phyloP scores from a whole-genome alignment of 2,329 filamentous ascomycete genomes.

The Penicillium sp. region DNA sequence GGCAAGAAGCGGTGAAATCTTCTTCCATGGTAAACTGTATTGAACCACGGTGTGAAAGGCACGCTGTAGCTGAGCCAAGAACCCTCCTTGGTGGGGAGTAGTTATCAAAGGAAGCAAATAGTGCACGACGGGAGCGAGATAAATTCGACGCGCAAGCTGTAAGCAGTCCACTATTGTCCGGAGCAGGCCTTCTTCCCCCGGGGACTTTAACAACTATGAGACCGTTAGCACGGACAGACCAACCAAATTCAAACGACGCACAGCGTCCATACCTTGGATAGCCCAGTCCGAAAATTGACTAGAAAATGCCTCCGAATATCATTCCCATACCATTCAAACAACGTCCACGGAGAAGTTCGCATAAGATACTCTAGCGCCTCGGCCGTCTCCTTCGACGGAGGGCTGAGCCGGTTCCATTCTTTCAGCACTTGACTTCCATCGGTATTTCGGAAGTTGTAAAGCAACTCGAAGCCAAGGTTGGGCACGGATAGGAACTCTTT shows the following conservation, averaged over 20 bases:
- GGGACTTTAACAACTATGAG: conserved; percentile 21
- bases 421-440: conserved; percentile 25
- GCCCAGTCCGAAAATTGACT: conserved; percentile 27
- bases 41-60: conserved; percentile 42
- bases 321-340: conserved; percentile 39
- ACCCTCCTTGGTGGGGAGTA: conserved; percentile 21
- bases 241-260: neutral
- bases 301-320: conserved; percentile 39
- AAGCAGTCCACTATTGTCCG: conserved; percentile 30
- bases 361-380: conserved; percentile 31
- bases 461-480: conserved; percentile 26
- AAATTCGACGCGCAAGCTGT: conserved; percentile 31
- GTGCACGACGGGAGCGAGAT: conserved; percentile 31
- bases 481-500: conserved; percentile 36
- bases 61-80: conserved; percentile 33
- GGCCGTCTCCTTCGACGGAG: conserved; percentile 23
- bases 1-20: conserved; percentile 38
- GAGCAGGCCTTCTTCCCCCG: conserved; percentile 22
- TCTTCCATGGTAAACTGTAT: conserved; percentile 38
- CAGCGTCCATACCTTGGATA: conserved; percentile 26
- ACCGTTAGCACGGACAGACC: conserved; percentile 2
- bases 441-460: conserved; percentile 19
- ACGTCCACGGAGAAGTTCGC: conserved; percentile 20
- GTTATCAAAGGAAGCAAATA: conserved; percentile 27
- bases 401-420: conserved; percentile 25